These are phyloP conservation scores for Corylus avellana DNA, from an alignment of 306 rosid genomes.

Conservation along the genomic window DNA sequence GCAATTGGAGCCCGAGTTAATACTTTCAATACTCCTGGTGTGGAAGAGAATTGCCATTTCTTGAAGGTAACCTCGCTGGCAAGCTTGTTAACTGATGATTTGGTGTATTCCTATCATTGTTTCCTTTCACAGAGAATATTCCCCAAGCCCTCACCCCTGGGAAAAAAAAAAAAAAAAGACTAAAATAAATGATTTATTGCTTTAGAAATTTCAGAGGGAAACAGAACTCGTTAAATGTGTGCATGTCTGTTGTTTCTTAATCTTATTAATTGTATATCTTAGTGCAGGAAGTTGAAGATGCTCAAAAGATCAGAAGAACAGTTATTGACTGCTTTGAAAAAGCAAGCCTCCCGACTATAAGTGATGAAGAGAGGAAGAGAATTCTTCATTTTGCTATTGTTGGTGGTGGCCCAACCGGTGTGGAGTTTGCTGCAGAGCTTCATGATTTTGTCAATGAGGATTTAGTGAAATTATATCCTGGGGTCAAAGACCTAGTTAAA, in stretches of 20 bases:
- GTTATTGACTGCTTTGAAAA: slow-evolving; percentile 93
- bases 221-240: neutral
- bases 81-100: slow-evolving; percentile 2
- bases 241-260: slow-evolving; percentile 5
- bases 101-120: neutral
- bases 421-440: slow-evolving; percentile 96
- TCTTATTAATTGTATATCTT: slow-evolving; percentile 18
- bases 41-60: slow-evolving; percentile 87
- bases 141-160: neutral
- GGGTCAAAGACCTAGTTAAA: slow-evolving; percentile 63
- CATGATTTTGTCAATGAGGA: slow-evolving; percentile 91
- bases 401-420: slow-evolving; percentile 99
- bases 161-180: neutral
- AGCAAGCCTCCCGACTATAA: slow-evolving; percentile 73
- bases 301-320: slow-evolving; percentile 89
- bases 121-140: neutral
- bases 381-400: slow-evolving; percentile 97
- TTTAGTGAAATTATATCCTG: slow-evolving; percentile 74
- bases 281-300: slow-evolving; percentile 96
- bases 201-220: slow-evolving; percentile 1
- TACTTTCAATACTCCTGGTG: slow-evolving; percentile 98
- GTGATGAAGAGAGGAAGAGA: slow-evolving; percentile 82
- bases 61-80: slow-evolving; percentile 60
- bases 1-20: slow-evolving; percentile 88
- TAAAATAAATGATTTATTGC: neutral